A percentile compares a stretch with the other conserved stretches of the same genome.
Evolutionary conservation across 106 monocot species (phyloP).

Genomic region (Chionographis japonica): DNA sequence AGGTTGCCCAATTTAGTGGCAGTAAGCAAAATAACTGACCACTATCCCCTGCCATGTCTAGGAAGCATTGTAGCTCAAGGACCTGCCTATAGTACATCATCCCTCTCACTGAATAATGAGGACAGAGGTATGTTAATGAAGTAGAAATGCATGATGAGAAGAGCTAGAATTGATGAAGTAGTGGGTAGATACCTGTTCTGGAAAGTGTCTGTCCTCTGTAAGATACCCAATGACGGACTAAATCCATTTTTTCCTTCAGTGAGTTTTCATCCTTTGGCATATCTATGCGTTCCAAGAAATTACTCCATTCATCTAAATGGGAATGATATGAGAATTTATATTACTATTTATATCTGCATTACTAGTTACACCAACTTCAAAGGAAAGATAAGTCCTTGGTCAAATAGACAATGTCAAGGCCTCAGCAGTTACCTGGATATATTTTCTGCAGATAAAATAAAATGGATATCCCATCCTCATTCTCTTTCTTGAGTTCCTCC

Average conservation of each 20-base stretch:
- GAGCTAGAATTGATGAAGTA: not conserved
- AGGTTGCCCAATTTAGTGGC: not conserved
- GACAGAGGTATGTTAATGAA: not conserved
- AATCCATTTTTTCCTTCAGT: slow-evolving; percentile 37
- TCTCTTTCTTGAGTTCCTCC: slow-evolving; percentile 73
- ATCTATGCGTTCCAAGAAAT: slow-evolving; percentile 54
- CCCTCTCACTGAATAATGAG: slow-evolving; percentile 66
- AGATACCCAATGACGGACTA: slow-evolving; percentile 68
- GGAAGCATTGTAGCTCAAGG: slow-evolving; percentile 62
- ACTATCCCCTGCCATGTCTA: slow-evolving; percentile 61
- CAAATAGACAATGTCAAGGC: not conserved
- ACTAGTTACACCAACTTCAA: not conserved
- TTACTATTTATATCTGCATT: not conserved
- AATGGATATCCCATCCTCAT: slow-evolving; percentile 94
- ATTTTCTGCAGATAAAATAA: slow-evolving; percentile 84
- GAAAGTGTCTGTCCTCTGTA: slow-evolving; percentile 88
- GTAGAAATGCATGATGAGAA: not conserved
- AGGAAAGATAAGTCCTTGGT: not conserved
- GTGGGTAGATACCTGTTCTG: slow-evolving; percentile 55
- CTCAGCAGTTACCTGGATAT: slow-evolving; percentile 65
- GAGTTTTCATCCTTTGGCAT: slow-evolving; percentile 24
- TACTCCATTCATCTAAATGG: slow-evolving; percentile 79
- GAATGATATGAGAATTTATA: not conserved
- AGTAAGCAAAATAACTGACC: slow-evolving; percentile 43
- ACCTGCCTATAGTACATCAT: slow-evolving; percentile 96